Evolutionary conservation across 495 filamentous ascomycete genomes (phyloP), one percentile per base, ranked within the genome.

Genomic region (Annulohypoxylon stygium): DNA sequence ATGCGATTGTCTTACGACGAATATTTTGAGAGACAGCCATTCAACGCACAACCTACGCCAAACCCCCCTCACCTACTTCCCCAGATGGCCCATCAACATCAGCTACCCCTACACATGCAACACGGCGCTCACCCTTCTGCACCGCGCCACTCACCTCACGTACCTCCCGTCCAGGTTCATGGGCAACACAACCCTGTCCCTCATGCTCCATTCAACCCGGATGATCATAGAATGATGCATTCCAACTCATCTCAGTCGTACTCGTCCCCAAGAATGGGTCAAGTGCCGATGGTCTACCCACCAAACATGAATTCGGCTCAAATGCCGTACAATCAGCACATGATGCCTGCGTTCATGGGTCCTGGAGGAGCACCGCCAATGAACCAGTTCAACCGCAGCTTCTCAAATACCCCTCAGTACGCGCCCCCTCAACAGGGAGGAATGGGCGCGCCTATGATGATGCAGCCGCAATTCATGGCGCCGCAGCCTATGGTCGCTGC

Each of bases 191-290:
- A 85, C 39, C 90, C 89, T 63, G 88, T 83, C 12, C 88, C 90
- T 33, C 86, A 84, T 34, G 83, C 84, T 9, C 85, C 90, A 47
- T 93, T 84, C 69, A 86, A 89, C 75, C 88, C 89, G 70, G 93
- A 97, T 67, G 92, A 93, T 65, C 93, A 96, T 77, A 88, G 93
- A 61, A 96, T 97, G 93, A 87, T 94, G 78, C 93, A 93, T 43
- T 91, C 90, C 1, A 93, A 91, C 34, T 90, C 91, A 18, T 91
- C 91, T 0, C 91, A 94, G 64, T 91, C 93, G 1, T 89, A 83
- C 73, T 91, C 90, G 4, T 97, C 95, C 7, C 94, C 95, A 30
- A 88, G 94, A 39, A 86, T 94, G 77, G 88, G 89, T 57, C 90
- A 87, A 55, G 85, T 87, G 11, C 86, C 88, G 37, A 87, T 94